Evolutionary conservation across 768 basidiomycete genomes (phyloP), one percentile per base, ranked within the genome.

Genomic region (Tricholoma saponaceum): DNA sequence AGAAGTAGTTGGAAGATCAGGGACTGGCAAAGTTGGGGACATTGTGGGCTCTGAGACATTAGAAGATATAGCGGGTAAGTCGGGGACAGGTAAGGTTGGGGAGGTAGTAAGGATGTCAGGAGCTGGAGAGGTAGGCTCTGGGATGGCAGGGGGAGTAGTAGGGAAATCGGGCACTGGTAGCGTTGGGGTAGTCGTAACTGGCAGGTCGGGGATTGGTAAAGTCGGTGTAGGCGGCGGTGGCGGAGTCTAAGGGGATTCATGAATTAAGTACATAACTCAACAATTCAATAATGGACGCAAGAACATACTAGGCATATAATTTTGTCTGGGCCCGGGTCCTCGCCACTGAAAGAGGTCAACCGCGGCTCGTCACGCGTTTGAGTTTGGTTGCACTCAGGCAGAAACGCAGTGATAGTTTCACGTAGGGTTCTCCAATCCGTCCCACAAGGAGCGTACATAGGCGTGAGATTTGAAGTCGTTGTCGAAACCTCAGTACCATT

Each of bases 291-390:
- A n/a, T n/a, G n/a, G 25, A 47, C 16, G 14, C 1, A 12, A 49
- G 16, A 28, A 49, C 47, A 49, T 49, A 49, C 47, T 28, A 54
- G 46, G 50, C 59, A 60, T 28, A 57, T 63, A 10, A 49, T 30
- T 35, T 49, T 56, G 4, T 53, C 54, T 16, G 51, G 16, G 1
- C 13, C 43, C 9, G n/a, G 39, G 20, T n/a, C n/a, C 5, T 52
- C 56, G 23, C 51, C 51, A 10, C 35, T 51, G 10, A 52, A 55
- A 4, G 64, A 64, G 26, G 63, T 63, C 30, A 68, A 44, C 2
- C 62, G 63, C 16, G 67, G 65, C 55, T 68, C 67, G 52, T 63
- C 55, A 7, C 65, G 57, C 14, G 62, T 64, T 49, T 66, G 64
- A 13, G 64, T 66, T 53, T 66, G 55, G 37, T 64, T 44, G 51